A percentile compares a stretch with the other conserved stretches of the same genome.
These are phyloP conservation scores for Lachnellula hyalina DNA, from an alignment of 2,329 filamentous ascomycete genomes.

Conservation along the genomic window DNA sequence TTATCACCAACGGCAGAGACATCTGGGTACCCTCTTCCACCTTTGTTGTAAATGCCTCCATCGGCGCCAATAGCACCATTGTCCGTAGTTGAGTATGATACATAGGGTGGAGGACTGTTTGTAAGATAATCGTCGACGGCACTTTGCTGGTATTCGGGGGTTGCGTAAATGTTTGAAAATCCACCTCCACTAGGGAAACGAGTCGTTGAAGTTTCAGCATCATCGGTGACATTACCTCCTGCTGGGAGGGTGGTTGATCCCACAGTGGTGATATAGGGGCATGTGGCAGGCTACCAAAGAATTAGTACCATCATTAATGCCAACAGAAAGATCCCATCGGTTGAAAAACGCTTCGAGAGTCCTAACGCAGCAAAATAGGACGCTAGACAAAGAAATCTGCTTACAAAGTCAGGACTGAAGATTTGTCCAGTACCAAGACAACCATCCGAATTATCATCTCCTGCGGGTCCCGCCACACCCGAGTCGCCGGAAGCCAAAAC, in stretches of 20 bases:
- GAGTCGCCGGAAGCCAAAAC: slow-evolving; percentile 56
- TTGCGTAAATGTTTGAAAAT: slow-evolving; percentile 39
- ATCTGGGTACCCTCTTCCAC: slow-evolving; percentile 27
- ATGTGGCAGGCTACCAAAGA: slow-evolving; percentile 45
- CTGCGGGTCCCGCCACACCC: slow-evolving; percentile 33
- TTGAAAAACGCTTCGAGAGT: too few relatives aligned
- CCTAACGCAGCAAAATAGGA: too few relatives aligned
- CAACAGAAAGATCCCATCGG: too few relatives aligned
- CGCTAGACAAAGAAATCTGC: too few relatives aligned
- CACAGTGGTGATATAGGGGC: slow-evolving; percentile 63
- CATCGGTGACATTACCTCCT: slow-evolving; percentile 35
- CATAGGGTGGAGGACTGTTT: slow-evolving; percentile 21
- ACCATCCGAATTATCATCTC: slow-evolving; percentile 7
- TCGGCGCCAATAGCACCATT: slow-evolving; percentile 10
- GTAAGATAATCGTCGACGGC: slow-evolving; percentile 24
- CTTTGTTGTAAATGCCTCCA: slow-evolving; percentile 22
- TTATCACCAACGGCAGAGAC: slow-evolving; percentile 26
- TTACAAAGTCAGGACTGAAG: slow-evolving; percentile 44
- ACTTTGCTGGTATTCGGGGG: slow-evolving; percentile 16
- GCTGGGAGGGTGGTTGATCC: slow-evolving; percentile 51
- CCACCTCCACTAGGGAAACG: slow-evolving; percentile 40
- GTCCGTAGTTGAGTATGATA: slow-evolving; percentile 11
- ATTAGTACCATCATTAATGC: too few relatives aligned
- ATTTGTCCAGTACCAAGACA: slow-evolving; percentile 20
- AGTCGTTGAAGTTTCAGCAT: slow-evolving; percentile 25